A percentile compares a stretch with the other conserved stretches of the same genome.
These are phyloP conservation scores for Patellaria atrata DNA, from an alignment of 495 filamentous ascomycete species.

Conservation along the genomic window DNA sequence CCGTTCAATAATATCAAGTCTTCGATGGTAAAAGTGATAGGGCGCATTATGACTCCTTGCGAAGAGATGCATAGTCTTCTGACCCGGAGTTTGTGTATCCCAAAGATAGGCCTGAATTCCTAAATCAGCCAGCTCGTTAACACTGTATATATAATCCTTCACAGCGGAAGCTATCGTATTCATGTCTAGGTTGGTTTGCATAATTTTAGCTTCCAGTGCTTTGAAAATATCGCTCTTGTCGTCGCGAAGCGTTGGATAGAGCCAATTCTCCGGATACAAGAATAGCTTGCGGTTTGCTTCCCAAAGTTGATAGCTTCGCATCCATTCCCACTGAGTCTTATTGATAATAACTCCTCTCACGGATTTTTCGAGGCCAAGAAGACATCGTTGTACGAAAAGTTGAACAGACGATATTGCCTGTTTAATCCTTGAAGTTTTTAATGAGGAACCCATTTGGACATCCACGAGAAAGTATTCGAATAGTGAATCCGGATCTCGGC, in stretches of 20 bases:
- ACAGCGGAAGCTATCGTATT: background rate
- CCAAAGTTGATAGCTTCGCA: constrained; percentile 21
- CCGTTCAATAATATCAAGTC: too few species aligned
- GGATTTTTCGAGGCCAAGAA: constrained; percentile 25
- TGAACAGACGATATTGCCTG: constrained; percentile 30
- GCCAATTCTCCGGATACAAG: constrained; percentile 31
- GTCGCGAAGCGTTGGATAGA: constrained; percentile 28
- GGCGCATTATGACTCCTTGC: too few species aligned
- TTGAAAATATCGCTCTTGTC: constrained; percentile 25
- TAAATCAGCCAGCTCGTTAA: constrained; percentile 1
- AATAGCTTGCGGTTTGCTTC: constrained; percentile 29
- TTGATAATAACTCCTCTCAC: constrained; percentile 6
- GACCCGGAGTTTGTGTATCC: too few species aligned
- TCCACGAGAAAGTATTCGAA: constrained; percentile 31
- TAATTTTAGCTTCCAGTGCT: constrained; percentile 21
- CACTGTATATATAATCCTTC: constrained; percentile 1
- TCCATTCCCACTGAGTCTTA: constrained; percentile 16
- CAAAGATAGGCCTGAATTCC: too few species aligned
- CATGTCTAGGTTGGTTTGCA: constrained; percentile 19
- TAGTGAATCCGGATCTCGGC: constrained; percentile 23
- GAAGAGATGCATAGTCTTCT: too few species aligned
- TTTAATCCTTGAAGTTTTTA: constrained; percentile 26
- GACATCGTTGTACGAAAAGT: constrained; percentile 27
- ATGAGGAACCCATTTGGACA: constrained; percentile 21
- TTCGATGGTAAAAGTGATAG: too few species aligned